phyloP scores from a whole-genome alignment of 2,329 filamentous ascomycete genomes.

The Beauveria caledonica region DNA sequence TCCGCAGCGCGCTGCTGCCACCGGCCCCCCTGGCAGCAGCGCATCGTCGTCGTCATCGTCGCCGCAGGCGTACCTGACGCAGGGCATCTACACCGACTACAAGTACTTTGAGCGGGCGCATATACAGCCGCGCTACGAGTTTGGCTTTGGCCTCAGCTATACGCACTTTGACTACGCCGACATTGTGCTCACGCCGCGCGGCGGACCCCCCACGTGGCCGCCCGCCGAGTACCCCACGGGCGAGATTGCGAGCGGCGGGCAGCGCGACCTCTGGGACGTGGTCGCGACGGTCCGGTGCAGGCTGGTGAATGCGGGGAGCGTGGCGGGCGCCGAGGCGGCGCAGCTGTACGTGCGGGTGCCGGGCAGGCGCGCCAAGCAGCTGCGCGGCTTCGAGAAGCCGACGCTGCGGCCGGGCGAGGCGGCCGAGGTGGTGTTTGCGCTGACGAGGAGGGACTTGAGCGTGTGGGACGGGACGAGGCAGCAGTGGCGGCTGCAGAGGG shows the following conservation, averaged over 20 bases:
- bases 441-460: slow-evolving; percentile 58
- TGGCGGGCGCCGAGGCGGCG: slow-evolving; percentile 37
- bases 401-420: slow-evolving; percentile 37
- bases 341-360: slow-evolving; percentile 42
- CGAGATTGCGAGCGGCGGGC: slow-evolving; percentile 34
- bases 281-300: slow-evolving; percentile 31
- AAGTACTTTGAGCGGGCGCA: slow-evolving; percentile 42
- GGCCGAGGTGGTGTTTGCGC: slow-evolving; percentile 38
- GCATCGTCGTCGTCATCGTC: slow-evolving; percentile 40
- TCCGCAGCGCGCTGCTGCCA: slow-evolving; percentile 33
- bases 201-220: slow-evolving; percentile 11
- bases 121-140: slow-evolving; percentile 44
- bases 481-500: slow-evolving; percentile 48
- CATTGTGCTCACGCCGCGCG: slow-evolving; percentile 28
- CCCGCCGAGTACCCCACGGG: slow-evolving; percentile 31
- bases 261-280: slow-evolving; percentile 39
- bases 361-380: slow-evolving; percentile 43
- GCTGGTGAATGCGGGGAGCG: slow-evolving; percentile 34
- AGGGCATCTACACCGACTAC: slow-evolving; percentile 47
- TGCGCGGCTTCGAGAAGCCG: slow-evolving; percentile 58
- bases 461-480: slow-evolving; percentile 55
- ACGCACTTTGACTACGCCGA: slow-evolving; percentile 44
- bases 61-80: slow-evolving; percentile 42
- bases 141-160: slow-evolving; percentile 50
- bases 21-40: too few species aligned